Evolutionary conservation across 768 basidiomycete species (phyloP), one percentile per base, ranked within the genome.

Genomic region (Pleurotus tuber-regium): DNA sequence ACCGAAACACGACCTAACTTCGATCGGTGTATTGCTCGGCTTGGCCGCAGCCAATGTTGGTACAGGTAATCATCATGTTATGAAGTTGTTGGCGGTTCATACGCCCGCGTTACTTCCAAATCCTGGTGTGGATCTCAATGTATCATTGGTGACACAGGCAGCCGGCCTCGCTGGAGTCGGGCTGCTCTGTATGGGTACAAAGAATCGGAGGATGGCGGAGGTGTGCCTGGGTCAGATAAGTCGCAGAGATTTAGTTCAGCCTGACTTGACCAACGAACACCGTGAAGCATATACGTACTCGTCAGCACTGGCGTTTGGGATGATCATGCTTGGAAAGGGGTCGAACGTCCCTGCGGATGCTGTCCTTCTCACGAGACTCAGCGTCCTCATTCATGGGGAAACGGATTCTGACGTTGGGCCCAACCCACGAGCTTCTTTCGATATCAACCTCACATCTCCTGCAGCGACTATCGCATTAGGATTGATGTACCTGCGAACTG

Each of bases 311-410:
- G 87, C 91, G 1, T 97, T 97, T 62, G 97, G 97, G 4, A 89
- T 97, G 84, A 87, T 96, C 67, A 96, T 98, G 88, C 79, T 98
- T 12, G 95, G 92, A 4, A 86, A 85, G 59, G 95, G 97, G 1
- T 76, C 82, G 0, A 75, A 77, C 6, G 84, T 87, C 28, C 88
- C 89, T 1, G 90, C 90, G 1, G 95, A 97, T 57, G 67, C 84
- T 52, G 73, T 76, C 9, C 72, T 90, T 42, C 68, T 95, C 14
- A 76, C 79, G 26, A 82, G 85, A 23, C 68, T 98, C 40, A 83
- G 81, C 31, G 65, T 82, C n/a, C 76, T 93, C 28, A 78, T 96
- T 41, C 87, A 89, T 49, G 90, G 93, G 8, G 83, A 89, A 61
- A 70, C 76, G 4, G 75, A 76, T 41, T 65, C 72, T 8, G 61